Conservation (phyloP, 169 alveolate species). For the Plasmodium gonderi region DNA sequence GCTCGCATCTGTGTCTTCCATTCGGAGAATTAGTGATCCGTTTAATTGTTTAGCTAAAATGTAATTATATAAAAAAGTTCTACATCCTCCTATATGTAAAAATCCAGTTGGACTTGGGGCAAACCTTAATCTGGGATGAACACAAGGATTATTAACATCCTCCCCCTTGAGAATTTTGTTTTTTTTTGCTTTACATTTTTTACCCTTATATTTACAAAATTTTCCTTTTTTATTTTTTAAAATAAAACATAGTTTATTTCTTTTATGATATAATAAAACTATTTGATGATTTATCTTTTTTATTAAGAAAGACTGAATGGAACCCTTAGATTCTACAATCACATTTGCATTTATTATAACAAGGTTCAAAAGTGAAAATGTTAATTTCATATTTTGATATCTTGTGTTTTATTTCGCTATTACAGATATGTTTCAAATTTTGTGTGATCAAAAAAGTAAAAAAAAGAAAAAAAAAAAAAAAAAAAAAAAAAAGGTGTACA, state of each 20-base stretch:
- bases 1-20: conserved; percentile 87
- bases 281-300: neutral
- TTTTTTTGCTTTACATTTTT: neutral
- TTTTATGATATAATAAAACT: conserved; percentile 10
- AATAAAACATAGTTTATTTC: neutral
- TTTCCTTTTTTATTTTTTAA: conserved; percentile 8
- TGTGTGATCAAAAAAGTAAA: neutral
- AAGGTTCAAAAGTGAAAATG: conserved; percentile 13
- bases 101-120: conserved; percentile 88
- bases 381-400: conserved; percentile 39
- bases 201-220: conserved; percentile 4
- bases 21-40: conserved; percentile 81
- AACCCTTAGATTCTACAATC: neutral
- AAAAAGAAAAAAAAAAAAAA: neutral
- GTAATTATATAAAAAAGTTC: conserved; percentile 87
- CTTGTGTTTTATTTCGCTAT: neutral
- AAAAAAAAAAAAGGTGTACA: neutral
- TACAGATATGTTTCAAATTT: neutral
- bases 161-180: neutral
- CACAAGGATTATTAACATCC: neutral
- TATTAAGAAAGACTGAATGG: neutral
- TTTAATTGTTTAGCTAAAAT: conserved; percentile 76
- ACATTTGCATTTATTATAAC: neutral
- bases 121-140: conserved; percentile 63
- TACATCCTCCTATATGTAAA: conserved; percentile 86